phyloP scores from a whole-genome alignment of 306 rosid genomes.

The Boehmeria nivea region DNA sequence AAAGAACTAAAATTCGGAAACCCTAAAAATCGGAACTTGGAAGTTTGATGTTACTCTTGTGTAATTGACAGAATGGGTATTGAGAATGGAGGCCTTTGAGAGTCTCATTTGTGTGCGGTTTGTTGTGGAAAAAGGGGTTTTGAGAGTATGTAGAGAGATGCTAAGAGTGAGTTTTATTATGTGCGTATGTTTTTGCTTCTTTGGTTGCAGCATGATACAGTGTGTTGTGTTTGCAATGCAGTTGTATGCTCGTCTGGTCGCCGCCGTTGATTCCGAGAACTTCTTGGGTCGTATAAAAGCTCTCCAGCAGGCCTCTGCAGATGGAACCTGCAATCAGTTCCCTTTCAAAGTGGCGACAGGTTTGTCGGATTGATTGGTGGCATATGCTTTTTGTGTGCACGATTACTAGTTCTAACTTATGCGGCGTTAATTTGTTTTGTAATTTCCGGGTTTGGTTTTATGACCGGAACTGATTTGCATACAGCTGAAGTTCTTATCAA shows the following conservation, averaged over 20 bases:
- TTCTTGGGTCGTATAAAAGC: slow-evolving; percentile 53
- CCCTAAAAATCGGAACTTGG: too few relatives aligned
- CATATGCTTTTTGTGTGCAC: background rate
- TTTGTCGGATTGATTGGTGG: slow-evolving; percentile 14
- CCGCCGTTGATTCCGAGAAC: slow-evolving; percentile 63
- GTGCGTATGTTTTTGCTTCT: background rate
- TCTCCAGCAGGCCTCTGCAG: slow-evolving; percentile 43
- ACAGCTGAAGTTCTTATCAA: slow-evolving; percentile 73
- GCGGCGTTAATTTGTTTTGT: background rate
- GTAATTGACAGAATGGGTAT: background rate
- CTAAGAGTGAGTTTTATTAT: background rate
- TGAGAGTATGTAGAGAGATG: background rate
- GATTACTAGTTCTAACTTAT: background rate
- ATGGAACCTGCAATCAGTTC: slow-evolving; percentile 51
- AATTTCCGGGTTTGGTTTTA: background rate
- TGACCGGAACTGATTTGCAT: slow-evolving; percentile 52
- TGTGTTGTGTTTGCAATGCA: slow-evolving; percentile 17
- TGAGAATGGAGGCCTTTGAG: background rate
- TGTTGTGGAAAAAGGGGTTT: too few relatives aligned
- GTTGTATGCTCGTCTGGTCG: slow-evolving; percentile 65
- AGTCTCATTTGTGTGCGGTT: too few relatives aligned
- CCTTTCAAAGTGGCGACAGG: slow-evolving; percentile 86
- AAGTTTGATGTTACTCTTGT: too few relatives aligned
- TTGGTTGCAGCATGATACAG: background rate
- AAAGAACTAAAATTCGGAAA: too few relatives aligned